Percentiles rank a stretch among this genome's conserved stretches.
Evolutionary conservation across 192 early-diverging fungal genomes (phyloP).

Genomic region (Funneliformis mosseae): DNA sequence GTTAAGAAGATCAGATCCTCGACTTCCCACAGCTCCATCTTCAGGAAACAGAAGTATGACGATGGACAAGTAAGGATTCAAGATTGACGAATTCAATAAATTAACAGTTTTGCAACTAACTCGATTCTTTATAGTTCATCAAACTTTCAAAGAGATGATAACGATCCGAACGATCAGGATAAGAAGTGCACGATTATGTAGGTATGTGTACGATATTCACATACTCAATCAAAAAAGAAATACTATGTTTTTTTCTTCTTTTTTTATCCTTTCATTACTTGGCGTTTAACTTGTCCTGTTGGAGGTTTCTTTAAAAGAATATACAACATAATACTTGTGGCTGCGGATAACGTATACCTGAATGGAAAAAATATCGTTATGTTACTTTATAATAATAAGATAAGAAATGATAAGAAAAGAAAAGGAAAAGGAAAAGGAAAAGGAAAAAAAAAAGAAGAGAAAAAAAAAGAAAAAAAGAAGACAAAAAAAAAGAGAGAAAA

Average conservation of each 20-base stretch:
- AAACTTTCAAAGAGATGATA: not conserved
- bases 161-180: not conserved
- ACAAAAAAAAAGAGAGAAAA: not conserved
- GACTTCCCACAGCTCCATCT: not conserved
- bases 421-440: conserved; percentile 13
- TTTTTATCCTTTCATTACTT: conserved; percentile 24
- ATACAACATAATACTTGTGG: conserved; percentile 70
- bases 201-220: not conserved
- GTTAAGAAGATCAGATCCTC: not conserved
- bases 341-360: conserved; percentile 63
- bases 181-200: not conserved
- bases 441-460: not conserved
- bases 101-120: not conserved
- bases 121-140: not conserved
- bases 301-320: conserved; percentile 62
- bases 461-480: not conserved
- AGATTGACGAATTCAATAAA: not conserved
- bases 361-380: not conserved
- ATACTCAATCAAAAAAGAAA: not conserved
- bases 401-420: not conserved
- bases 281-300: conserved; percentile 21
- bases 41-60: conserved; percentile 1
- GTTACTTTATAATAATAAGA: conserved; percentile 2
- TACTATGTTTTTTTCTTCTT: not conserved
- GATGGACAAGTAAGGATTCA: not conserved